Base-by-base conservation (phyloP, 2,329 filamentous ascomycete species). In the Hymenoscyphus infarciens region DNA sequence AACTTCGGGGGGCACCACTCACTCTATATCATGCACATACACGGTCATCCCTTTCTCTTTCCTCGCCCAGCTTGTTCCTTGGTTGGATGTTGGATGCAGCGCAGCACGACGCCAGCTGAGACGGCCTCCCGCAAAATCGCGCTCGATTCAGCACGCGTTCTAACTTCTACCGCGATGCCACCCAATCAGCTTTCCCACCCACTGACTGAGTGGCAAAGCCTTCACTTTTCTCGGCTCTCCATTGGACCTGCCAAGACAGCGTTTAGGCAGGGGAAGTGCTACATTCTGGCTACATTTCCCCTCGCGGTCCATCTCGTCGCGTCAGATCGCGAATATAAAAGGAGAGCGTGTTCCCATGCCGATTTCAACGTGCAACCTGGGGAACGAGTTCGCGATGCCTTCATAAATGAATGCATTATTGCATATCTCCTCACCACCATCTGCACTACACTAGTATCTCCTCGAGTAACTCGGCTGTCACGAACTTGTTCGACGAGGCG, bases 291-390 rank as follows among this genome's bases (percentile, higher is more conserved):
- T 11, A 13, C 8, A 35, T 35, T 35, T 15, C 33, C 33, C 13
- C 13, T 35, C 33, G 33, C 33, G 33, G 33, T 35, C 33, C 2
- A 11, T 1, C 33, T 35, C 8, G 33, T 35, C 59, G 38, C 59
- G 59, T 35, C n/a, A 27, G 52, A 38, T 39, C 60, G 55, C 60
- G 60, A 56, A 15, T 60, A 60, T 63, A 57, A 63, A 57, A 54
- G 7, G 52, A 27, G 19, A 35, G 60, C 60, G 60, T 61, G 60
- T 61, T 38, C 38, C 38, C 38, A 8, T 22, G 19, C 19, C 25
- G 42, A 22, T 22, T 25, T 25, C n/a, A 49, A 49, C 42, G 39
- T 45, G 39, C 39, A 19, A 45, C 39, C 33, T 35, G 8, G 10
- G 33, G 33, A 15, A 11, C 33, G 33, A 35, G 33, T 35, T 35